A percentile compares a stretch with the other conserved stretches of the same genome.
These are phyloP conservation scores for Cryptococcus sp. DNA, from an alignment of 1,284 basidiomycete genomes.

Conservation along the genomic window DNA sequence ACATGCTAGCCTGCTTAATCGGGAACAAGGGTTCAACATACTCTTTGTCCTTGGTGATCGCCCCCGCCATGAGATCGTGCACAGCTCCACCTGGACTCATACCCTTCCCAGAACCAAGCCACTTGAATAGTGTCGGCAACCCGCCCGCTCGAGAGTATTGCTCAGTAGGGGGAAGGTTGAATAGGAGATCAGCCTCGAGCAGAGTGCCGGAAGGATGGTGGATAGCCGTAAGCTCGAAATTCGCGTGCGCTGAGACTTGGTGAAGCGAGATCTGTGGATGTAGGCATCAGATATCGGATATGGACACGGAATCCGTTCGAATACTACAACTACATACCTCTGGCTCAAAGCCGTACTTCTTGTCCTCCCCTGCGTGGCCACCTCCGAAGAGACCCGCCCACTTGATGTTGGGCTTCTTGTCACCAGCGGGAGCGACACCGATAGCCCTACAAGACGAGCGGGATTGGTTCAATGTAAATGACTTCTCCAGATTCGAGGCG, in stretches of 20 bases:
- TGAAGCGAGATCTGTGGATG: constrained; percentile 50
- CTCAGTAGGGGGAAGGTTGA: constrained; percentile 84
- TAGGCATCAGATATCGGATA: background rate
- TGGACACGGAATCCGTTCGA: background rate
- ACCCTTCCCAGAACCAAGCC: constrained; percentile 31
- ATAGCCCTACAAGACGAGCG: constrained; percentile 42
- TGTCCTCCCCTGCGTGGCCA: constrained; percentile 40
- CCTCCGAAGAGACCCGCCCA: constrained; percentile 52
- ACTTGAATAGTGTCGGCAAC: constrained; percentile 53
- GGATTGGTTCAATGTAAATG: too few species aligned
- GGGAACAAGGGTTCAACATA: constrained; percentile 34
- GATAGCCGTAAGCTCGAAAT: constrained; percentile 86
- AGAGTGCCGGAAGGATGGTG: constrained; percentile 76
- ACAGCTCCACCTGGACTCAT: constrained; percentile 64
- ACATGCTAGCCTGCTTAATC: background rate
- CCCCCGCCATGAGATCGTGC: constrained; percentile 62
- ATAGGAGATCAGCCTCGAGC: constrained; percentile 82
- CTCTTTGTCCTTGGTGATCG: constrained; percentile 63
- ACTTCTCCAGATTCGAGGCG: background rate
- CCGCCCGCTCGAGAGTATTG: constrained; percentile 65
- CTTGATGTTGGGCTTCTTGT: constrained; percentile 53
- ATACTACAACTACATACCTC: constrained; percentile 59
- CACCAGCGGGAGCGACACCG: constrained; percentile 52
- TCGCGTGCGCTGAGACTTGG: constrained; percentile 77
- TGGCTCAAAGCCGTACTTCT: constrained; percentile 75